Evolutionary conservation across 176 grass and related monocot genomes (phyloP).

Genomic region (Poa pratensis): DNA sequence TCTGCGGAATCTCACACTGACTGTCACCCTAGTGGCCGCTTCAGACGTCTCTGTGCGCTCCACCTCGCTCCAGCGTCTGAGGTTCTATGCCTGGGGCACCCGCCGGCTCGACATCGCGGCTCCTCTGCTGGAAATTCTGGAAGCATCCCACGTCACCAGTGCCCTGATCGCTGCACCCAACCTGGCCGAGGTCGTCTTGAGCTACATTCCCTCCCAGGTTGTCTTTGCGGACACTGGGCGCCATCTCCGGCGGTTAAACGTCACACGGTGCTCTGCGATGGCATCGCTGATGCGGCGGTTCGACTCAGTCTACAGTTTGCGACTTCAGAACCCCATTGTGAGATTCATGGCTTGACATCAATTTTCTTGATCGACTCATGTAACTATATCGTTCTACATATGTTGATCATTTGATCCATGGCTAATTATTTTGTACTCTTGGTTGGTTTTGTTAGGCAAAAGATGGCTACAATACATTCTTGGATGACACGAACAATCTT

Average conservation of each 20-base stretch:
- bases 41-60: background rate
- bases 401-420: background rate
- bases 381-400: background rate
- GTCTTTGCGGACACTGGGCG: background rate
- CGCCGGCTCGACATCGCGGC: background rate
- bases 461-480: background rate
- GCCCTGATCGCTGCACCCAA: background rate
- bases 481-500: background rate
- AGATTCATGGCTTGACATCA: background rate
- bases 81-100: background rate
- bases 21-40: background rate
- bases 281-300: background rate
- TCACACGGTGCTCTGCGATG: background rate
- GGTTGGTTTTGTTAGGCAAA: background rate
- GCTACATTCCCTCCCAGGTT: background rate
- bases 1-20: background rate
- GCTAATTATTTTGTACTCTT: background rate
- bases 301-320: background rate
- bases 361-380: background rate
- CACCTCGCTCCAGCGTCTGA: background rate
- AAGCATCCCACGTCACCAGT: background rate
- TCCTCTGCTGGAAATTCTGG: background rate
- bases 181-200: background rate
- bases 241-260: background rate
- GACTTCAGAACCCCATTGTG: background rate